These are phyloP conservation scores for Neolentinus lepideus DNA, from an alignment of 1,284 basidiomycete species.

Conservation along the genomic window DNA sequence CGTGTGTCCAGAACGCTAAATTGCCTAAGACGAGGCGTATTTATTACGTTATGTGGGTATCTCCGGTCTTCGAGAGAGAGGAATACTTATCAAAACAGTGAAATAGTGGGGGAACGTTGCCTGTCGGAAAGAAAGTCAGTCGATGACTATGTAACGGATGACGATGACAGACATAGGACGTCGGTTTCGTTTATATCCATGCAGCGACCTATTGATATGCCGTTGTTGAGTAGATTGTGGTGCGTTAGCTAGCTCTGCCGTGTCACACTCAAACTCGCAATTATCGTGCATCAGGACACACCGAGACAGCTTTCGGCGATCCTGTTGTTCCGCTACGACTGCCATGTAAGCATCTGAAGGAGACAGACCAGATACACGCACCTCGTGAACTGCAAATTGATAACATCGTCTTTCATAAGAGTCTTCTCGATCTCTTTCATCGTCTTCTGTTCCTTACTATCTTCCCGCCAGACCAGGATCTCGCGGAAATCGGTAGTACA, in stretches of 20 bases:
- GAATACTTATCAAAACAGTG: conserved; percentile 80
- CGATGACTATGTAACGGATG: background rate
- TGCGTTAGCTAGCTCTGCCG: conserved; percentile 52
- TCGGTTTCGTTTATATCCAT: conserved; percentile 64
- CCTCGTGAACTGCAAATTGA: conserved; percentile 84
- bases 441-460: conserved; percentile 29
- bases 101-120: conserved; percentile 76
- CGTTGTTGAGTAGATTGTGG: conserved; percentile 75
- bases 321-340: conserved; percentile 68
- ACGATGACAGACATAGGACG: conserved; percentile 46
- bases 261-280: background rate
- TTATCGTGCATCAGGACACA: conserved; percentile 23
- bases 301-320: conserved; percentile 71
- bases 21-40: conserved; percentile 77
- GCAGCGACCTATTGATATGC: conserved; percentile 58
- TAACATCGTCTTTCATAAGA: conserved; percentile 57
- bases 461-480: conserved; percentile 53
- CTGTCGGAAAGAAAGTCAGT: conserved; percentile 23
- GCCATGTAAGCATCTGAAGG: conserved; percentile 2
- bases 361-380: conserved; percentile 19
- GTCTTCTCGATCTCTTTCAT: conserved; percentile 33
- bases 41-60: conserved; percentile 9
- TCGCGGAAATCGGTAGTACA: conserved; percentile 63
- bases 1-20: conserved; percentile 72
- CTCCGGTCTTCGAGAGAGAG: background rate